Conservation (phyloP, 108 stramenopile genomes). For the Cyclotella choctawhatcheeana region DNA sequence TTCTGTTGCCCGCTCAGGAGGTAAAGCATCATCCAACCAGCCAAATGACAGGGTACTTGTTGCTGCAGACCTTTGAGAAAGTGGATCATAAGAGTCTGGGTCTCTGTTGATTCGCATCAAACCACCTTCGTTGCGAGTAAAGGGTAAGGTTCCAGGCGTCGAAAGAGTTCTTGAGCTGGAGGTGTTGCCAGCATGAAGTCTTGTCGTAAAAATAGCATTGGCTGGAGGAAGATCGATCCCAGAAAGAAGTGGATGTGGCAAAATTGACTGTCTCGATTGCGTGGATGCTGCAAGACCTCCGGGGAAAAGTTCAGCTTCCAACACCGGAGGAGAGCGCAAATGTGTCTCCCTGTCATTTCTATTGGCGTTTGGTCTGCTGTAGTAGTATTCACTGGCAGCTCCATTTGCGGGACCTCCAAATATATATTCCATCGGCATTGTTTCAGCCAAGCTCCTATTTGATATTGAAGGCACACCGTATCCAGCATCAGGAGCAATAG, state of each 20-base stretch:
- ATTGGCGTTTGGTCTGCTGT: slow-evolving; percentile 14
- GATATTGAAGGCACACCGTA: slow-evolving; percentile 3
- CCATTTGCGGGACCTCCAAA: slow-evolving; percentile 73
- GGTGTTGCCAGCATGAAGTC: background rate
- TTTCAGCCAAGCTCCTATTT: slow-evolving; percentile 18
- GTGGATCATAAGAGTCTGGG: slow-evolving; percentile 12
- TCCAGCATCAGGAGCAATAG: slow-evolving; percentile 55
- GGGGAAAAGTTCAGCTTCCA: slow-evolving; percentile 69
- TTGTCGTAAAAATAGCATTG: slow-evolving; percentile 66
- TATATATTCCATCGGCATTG: slow-evolving; percentile 70
- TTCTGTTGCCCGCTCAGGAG: slow-evolving; percentile 64
- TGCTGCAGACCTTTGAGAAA: slow-evolving; percentile 6
- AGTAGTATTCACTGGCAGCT: slow-evolving; percentile 65
- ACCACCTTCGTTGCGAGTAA: slow-evolving; percentile 34
- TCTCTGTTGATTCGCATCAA: slow-evolving; percentile 57
- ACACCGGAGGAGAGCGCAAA: too few species aligned
- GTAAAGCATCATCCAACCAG: slow-evolving; percentile 84
- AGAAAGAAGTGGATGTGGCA: slow-evolving; percentile 68
- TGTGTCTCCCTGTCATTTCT: too few species aligned
- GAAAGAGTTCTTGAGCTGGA: slow-evolving; percentile 3
- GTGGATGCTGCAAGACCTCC: slow-evolving; percentile 76
- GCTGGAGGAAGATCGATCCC: slow-evolving; percentile 70
- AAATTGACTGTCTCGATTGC: slow-evolving; percentile 52
- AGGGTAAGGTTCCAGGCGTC: slow-evolving; percentile 15
- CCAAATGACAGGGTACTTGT: slow-evolving; percentile 44